Base-by-base conservation (phyloP, 2,329 filamentous ascomycete species). In the Colletotrichum sp. region DNA sequence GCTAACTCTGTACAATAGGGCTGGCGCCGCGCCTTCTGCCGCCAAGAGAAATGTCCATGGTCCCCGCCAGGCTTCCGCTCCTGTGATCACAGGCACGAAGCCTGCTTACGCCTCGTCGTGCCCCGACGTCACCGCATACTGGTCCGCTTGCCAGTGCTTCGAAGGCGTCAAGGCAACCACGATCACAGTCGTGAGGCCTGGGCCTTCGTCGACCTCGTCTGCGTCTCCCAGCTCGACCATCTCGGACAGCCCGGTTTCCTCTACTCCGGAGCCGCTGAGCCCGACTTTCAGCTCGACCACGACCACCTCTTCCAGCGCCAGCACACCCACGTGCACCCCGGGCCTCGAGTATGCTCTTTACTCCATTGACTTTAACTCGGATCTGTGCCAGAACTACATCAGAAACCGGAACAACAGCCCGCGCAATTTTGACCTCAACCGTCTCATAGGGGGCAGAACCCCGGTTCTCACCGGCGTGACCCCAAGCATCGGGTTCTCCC, bases 71-170 rank as follows among this genome's bases (percentile, higher is more conserved):
- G n/a, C 55, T 14, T 39, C 43, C 14, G 34, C 67, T 10, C 67
- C 68, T 9, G 39, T 55, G 12, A 48, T 72, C 16, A 68, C 73
- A 6, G 73, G 68, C 30, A 64, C 48, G 28, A 68, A 65, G 43
- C 78, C 78, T 9, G 72, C 71, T 13, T 79, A 77, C 30, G 78
- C 78, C 66, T 76, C 64, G 32, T 59, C 61, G 48, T 79, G 78
- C 52, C n/a, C 70, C n/a, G 72, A 78, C 18, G 39, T 67, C 4
- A 69, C 59, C 7, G 68, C 65, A 7, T 79, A 79, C 72, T 79
- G 77, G 76, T 74, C 67, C 21, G 78, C 78, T 10, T 79, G 78
- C 57, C 77, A 78, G 71, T 79, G 78, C 66, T 79, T 78, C 69
- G 26, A 48, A 14, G 78, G 75, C 48, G 71, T 78, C 68, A 63